Evolutionary conservation across 495 filamentous ascomycete genomes (phyloP).

Genomic region (Aspergillus sclerotiicarbonarius): DNA sequence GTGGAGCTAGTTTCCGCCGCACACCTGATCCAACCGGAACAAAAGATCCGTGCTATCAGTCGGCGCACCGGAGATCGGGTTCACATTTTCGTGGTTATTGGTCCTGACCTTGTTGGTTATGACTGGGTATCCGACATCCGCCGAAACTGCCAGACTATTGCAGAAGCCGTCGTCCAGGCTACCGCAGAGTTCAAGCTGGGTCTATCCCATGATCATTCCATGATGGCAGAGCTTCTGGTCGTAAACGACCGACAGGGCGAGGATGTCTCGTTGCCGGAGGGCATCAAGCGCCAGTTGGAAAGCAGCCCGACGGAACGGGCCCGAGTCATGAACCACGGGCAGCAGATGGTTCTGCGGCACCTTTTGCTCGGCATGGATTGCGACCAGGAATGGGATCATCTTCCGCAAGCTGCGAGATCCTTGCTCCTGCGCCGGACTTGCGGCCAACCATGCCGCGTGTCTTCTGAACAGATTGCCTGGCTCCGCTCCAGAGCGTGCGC

Average conservation of each 20-base stretch:
- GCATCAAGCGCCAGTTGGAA: constrained; percentile 22
- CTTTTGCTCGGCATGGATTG: constrained; percentile 38
- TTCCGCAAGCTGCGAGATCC: constrained; percentile 28
- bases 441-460: constrained; percentile 25
- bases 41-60: constrained; percentile 12
- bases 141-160: constrained; percentile 46
- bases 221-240: constrained; percentile 44
- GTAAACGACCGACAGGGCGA: constrained; percentile 22
- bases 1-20: constrained; percentile 17
- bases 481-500: constrained; percentile 28
- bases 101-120: constrained; percentile 27
- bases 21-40: constrained; percentile 14
- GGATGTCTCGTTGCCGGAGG: constrained; percentile 15
- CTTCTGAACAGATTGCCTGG: constrained; percentile 27
- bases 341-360: constrained; percentile 36
- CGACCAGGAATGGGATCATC: constrained; percentile 39
- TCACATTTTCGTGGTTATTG: constrained; percentile 39
- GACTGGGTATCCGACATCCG: constrained; percentile 35
- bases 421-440: constrained; percentile 33
- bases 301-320: constrained; percentile 14
- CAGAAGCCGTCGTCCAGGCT: constrained; percentile 52
- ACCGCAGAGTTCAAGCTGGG: constrained; percentile 44
- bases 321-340: constrained; percentile 28
- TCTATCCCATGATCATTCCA: constrained; percentile 47
- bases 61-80: constrained; percentile 21